Percentiles rank a stretch among this genome's conserved stretches.
These are phyloP conservation scores for Leccinum obscurum DNA, from an alignment of 768 basidiomycete genomes.

Conservation along the genomic window DNA sequence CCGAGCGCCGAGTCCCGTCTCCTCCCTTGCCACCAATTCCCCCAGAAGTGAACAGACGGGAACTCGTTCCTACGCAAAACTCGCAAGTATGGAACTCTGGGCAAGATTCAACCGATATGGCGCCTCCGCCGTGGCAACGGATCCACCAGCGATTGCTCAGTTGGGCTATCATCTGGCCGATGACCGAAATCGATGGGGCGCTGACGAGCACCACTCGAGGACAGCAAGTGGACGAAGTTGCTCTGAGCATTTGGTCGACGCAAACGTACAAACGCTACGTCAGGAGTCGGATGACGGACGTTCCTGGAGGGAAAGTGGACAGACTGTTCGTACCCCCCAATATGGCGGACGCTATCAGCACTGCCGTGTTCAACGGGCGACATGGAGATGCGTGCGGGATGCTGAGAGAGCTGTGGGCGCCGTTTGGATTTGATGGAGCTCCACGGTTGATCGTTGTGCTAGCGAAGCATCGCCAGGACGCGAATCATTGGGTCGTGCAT, in stretches of 20 bases:
- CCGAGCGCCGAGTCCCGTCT: constrained; percentile 43
- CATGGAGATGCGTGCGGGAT: constrained; percentile 87
- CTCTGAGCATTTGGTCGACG: constrained; percentile 86
- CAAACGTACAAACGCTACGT: constrained; percentile 92
- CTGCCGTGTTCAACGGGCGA: constrained; percentile 83
- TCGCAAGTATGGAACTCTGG: constrained; percentile 43
- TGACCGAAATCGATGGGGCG: constrained; percentile 73
- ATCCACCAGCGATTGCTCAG: constrained; percentile 76
- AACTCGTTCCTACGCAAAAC: constrained; percentile 48
- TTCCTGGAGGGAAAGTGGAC: constrained; percentile 75
- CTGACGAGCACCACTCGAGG: constrained; percentile 83
- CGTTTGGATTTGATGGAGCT: constrained; percentile 81
- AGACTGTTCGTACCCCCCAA: constrained; percentile 89
- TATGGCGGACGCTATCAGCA: constrained; percentile 89
- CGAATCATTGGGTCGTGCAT: constrained; percentile 89
- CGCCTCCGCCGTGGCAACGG: constrained; percentile 79
- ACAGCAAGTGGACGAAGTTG: constrained; percentile 87
- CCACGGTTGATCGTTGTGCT: constrained; percentile 80
- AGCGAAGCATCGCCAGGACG: constrained; percentile 79
- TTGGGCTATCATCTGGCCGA: constrained; percentile 90
- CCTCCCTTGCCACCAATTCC: constrained; percentile 45
- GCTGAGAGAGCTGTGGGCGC: constrained; percentile 81
- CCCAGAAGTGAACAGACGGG: constrained; percentile 38
- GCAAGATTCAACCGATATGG: constrained; percentile 42
- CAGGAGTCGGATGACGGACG: constrained; percentile 77